A percentile compares a stretch with the other conserved stretches of the same genome.
phyloP scores from a whole-genome alignment of 2,329 filamentous ascomycete genomes.

The Epichloe aotearoae region DNA sequence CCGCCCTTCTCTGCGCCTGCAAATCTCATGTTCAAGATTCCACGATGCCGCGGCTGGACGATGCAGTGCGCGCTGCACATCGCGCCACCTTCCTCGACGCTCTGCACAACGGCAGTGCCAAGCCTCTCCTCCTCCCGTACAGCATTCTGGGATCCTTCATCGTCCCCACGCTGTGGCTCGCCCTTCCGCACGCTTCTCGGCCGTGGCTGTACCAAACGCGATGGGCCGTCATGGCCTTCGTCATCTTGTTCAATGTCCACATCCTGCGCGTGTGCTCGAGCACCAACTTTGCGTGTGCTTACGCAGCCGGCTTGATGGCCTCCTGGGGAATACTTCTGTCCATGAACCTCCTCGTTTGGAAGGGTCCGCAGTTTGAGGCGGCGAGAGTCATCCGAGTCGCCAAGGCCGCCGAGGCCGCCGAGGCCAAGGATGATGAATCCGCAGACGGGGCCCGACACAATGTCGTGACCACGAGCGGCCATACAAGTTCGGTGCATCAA shows the following conservation, averaged over 20 bases:
- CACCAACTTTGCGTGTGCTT: conserved; percentile 36
- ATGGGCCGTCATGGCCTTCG: conserved; percentile 34
- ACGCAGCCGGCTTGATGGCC: conserved; percentile 35
- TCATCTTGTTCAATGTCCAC: conserved; percentile 30
- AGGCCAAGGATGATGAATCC: background rate
- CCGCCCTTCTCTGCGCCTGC: no score
- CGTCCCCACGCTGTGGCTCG: conserved; percentile 40
- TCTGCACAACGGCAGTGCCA: conserved; percentile 24
- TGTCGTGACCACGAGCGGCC: background rate
- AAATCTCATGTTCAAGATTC: no score
- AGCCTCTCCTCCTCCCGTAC: conserved; percentile 40
- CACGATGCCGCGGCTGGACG: conserved; percentile 10
- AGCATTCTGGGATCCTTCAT: conserved; percentile 33
- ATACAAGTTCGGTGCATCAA: conserved; percentile 2
- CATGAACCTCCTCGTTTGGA: conserved; percentile 38
- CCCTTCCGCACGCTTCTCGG: conserved; percentile 37
- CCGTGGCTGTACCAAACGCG: conserved; percentile 35
- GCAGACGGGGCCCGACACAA: background rate
- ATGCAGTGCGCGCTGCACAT: conserved; percentile 19
- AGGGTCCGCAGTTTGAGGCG: conserved; percentile 41
- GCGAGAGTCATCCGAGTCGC: conserved; percentile 31
- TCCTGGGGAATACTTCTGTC: conserved; percentile 38
- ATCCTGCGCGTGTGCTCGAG: conserved; percentile 32
- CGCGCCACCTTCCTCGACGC: conserved; percentile 22
- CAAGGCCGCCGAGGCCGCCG: background rate